Evolutionary conservation across 176 grass and related monocot genomes (phyloP), one percentile per base, ranked within the genome.

Genomic region (Oryza meridionalis): DNA sequence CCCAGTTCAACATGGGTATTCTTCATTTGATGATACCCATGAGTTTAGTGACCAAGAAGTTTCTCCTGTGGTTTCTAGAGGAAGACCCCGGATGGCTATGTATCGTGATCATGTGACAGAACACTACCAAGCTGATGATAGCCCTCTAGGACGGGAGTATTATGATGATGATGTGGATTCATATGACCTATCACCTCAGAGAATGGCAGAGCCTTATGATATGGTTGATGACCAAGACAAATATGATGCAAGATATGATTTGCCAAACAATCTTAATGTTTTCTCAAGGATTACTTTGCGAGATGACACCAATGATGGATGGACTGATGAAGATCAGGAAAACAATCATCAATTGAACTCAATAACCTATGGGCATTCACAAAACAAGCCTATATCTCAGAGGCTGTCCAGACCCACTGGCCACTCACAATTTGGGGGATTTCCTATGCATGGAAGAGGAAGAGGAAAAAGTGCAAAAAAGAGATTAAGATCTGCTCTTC

Each of bases 281-380:
- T 93, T 85, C 87, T 91, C 88, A 90, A 88, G 85, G 82, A 91
- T 91, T 76, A 66, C 15, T 53, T 90, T 86, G 65, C 81, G 81
- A 82, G 19, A 68, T 85, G 82, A 62, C 65, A 64, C 17, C 35
- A 25, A 86, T 61, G 74, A 67, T 31, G 83, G 76, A 65, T 87
- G 75, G 88, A 59, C 38, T 49, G 32, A 64, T 47, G 69, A 59
- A 27, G 79, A 89, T 58, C 44, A 49, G n/a, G 78, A 64, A 77
- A 77, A 66, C 38, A 38, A 67, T 82, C 19, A 73, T 27, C 84
- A 67, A n/a, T 89, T 62, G 53, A 87, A 82, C 46, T 78, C n/a
- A 3, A 59, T 85, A 65, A 44, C 32, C 53, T 64, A 75, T 46
- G 67, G 75, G 24, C 83, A 29, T 75, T 63, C 83, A 31, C 86